phyloP scores from a whole-genome alignment of 2,329 filamentous ascomycete genomes.

The Microdochium nivale region DNA sequence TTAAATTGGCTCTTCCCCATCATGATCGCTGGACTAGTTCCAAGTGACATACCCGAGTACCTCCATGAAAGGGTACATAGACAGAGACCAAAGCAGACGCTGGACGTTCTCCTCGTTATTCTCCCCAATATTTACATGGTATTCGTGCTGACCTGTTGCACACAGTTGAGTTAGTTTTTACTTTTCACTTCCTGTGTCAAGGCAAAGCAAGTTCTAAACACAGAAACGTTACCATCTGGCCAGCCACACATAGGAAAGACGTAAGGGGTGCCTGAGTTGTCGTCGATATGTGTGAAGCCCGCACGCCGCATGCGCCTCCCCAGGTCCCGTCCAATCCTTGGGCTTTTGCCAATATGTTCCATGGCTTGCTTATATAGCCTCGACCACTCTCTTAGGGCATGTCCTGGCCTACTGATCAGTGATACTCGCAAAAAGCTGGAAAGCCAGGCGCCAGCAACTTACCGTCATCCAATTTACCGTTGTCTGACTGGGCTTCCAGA shows the following conservation, averaged over 20 bases:
- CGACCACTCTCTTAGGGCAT: constrained; percentile 62
- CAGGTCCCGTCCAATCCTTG: constrained; percentile 53
- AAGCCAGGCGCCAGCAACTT: constrained; percentile 12
- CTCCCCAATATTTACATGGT: constrained; percentile 34
- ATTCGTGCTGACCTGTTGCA: neutral
- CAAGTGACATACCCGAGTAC: constrained; percentile 31
- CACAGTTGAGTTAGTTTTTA: neutral
- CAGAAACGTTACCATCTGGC: constrained; percentile 47
- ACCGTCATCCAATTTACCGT: constrained; percentile 64
- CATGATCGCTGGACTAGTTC: neutral
- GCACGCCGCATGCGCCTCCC: constrained; percentile 48
- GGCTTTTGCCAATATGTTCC: constrained; percentile 53
- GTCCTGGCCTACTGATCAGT: constrained; percentile 28
- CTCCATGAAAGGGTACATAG: constrained; percentile 47
- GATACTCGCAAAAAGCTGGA: constrained; percentile 1
- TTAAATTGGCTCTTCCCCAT: neutral
- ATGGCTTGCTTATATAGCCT: constrained; percentile 52
- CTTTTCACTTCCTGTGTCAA: neutral
- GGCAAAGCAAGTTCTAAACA: neutral
- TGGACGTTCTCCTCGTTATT: constrained; percentile 47
- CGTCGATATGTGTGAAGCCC: constrained; percentile 62
- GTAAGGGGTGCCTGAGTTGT: constrained; percentile 8
- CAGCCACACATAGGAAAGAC: constrained; percentile 59
- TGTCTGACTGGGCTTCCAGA: constrained; percentile 77
- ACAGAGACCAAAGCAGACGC: constrained; percentile 43